phyloP scores from a whole-genome alignment of 257 asterid species.

The Pogostemon cablin region DNA sequence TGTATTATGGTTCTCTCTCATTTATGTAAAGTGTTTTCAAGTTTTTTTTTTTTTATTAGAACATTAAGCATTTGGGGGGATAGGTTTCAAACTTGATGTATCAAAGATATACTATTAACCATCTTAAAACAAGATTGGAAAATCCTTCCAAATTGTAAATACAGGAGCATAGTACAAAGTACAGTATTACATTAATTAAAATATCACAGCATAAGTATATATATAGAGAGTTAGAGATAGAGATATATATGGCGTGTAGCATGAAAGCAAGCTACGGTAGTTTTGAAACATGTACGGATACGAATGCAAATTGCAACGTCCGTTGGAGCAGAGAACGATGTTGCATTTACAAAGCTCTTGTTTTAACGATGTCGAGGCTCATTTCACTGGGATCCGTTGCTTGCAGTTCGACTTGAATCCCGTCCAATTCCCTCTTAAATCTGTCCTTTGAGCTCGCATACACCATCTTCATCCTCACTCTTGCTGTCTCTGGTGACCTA shows the following conservation, averaged over 20 bases:
- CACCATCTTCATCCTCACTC: constrained; percentile 90
- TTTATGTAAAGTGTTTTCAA: too few relatives aligned
- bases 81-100: too few relatives aligned
- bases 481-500: constrained; percentile 80
- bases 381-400: constrained; percentile 91
- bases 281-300: neutral
- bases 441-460: constrained; percentile 89
- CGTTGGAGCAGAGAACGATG: neutral
- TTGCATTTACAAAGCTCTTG: constrained; percentile 43
- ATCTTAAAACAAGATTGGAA: neutral
- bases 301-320: too few relatives aligned
- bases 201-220: neutral
- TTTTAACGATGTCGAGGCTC: constrained; percentile 79
- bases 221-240: too few relatives aligned
- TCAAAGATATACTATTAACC: neutral
- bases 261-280: constrained; percentile 12
- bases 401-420: constrained; percentile 80
- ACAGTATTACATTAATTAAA: constrained; percentile 15
- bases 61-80: too few relatives aligned
- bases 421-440: constrained; percentile 85
- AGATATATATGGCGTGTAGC: neutral
- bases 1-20: too few relatives aligned
- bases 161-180: constrained; percentile 20
- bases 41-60: too few relatives aligned
- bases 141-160: constrained; percentile 7